phyloP scores from a whole-genome alignment of 2,329 filamentous ascomycete genomes.

The Penicillium sp. region DNA sequence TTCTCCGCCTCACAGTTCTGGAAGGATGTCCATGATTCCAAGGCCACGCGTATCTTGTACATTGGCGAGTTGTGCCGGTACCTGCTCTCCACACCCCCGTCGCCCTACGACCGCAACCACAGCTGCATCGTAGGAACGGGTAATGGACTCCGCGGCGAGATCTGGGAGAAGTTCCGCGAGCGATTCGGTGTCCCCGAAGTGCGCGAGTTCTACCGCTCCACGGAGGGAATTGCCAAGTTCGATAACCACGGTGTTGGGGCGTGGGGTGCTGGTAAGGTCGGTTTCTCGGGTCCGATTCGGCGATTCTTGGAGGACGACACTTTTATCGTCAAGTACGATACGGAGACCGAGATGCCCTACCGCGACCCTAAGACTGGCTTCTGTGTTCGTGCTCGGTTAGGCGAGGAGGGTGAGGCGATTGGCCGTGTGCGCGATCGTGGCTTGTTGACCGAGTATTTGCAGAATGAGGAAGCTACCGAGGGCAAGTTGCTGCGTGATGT shows the following conservation, averaged over 20 bases:
- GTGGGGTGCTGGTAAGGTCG: slow-evolving; percentile 48
- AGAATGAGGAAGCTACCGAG: slow-evolving; percentile 46
- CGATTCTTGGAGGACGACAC: slow-evolving; percentile 45
- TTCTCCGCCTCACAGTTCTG: slow-evolving; percentile 51
- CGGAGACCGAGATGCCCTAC: slow-evolving; percentile 43
- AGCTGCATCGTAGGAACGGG: slow-evolving; percentile 48
- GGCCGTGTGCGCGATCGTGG: slow-evolving; percentile 44
- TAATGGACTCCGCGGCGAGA: slow-evolving; percentile 51
- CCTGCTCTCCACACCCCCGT: slow-evolving; percentile 47
- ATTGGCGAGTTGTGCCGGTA: slow-evolving; percentile 55
- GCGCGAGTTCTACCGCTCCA: slow-evolving; percentile 52
- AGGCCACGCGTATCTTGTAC: slow-evolving; percentile 47
- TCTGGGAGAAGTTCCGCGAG: slow-evolving; percentile 51
- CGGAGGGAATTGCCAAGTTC: slow-evolving; percentile 50
- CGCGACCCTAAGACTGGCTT: slow-evolving; percentile 49
- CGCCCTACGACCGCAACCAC: slow-evolving; percentile 49
- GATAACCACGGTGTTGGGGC: slow-evolving; percentile 47
- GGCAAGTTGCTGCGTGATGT: slow-evolving; percentile 48
- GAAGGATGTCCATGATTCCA: slow-evolving; percentile 47
- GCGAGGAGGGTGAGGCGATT: slow-evolving; percentile 50
- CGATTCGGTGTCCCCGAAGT: slow-evolving; percentile 49
- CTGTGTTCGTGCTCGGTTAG: slow-evolving; percentile 39
- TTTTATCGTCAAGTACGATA: slow-evolving; percentile 47
- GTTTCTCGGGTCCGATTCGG: slow-evolving; percentile 45
- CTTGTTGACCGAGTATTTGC: slow-evolving; percentile 46